Evolutionary conservation across 768 basidiomycete genomes (phyloP), one percentile per base, ranked within the genome.

Genomic region (Sutorius australiensis): DNA sequence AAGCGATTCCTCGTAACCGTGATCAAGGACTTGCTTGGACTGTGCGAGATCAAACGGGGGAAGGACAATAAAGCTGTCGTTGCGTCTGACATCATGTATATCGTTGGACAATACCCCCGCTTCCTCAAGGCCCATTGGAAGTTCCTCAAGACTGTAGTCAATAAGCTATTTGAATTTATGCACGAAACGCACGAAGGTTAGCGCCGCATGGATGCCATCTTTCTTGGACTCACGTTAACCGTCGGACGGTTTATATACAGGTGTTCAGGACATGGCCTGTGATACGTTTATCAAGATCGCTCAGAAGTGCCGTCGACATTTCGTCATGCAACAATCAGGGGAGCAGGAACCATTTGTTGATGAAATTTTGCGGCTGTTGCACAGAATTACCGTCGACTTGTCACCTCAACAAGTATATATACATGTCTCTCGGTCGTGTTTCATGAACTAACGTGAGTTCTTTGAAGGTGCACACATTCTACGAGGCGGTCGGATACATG

Each of bases 51-150:
- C 72, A 98, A 98, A 73, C 88, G 95, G 46, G 97, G 97, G 36
- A 98, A 99, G 72, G 97, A 98, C 75, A 98, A 99, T 81, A 99
- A 99, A 69, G 97, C 97, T 4, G 94, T 98, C 57, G 95, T 98
- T 60, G 92, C 92, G 8, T 92, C 91, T 27, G 88, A 93, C 64
- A 93, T 93, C 68, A 93, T 93, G 91, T 99, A 99, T 70, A 99
- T 98, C 65, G 97, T 99, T 58, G 97, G 97, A 46, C 97, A 99
- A 74, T 99, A 99, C 67, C 97, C 97, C 41, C 86, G 97, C 33
- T 99, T 98, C 84, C 83, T 99, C 65, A 98, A 98, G 71, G 97
- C 97, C 16, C 97, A 99, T 70, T 99, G 97, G 97, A 99, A 98
- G 74, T 99, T 99, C 82, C 76, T 99, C 67, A 99, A 99, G 79